Conservation (phyloP, 106 monocot genomes). For the Dendrobium officinale region DNA sequence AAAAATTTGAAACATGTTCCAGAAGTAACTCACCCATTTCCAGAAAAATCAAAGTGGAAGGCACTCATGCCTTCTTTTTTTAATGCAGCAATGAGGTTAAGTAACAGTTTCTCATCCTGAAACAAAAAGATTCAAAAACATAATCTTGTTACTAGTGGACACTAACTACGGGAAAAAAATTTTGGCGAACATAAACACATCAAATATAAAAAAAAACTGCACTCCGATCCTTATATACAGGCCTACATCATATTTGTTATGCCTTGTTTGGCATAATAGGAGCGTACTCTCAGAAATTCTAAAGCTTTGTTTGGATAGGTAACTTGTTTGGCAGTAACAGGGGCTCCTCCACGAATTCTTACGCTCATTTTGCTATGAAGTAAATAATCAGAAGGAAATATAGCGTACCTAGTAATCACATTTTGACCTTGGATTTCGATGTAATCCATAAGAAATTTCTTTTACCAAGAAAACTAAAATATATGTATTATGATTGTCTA, state of each 20-base stretch:
- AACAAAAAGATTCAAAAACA: constrained; percentile 5
- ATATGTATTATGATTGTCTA: not conserved
- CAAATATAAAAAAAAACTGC: not conserved
- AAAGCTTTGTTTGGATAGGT: not conserved
- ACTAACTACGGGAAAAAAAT: not conserved
- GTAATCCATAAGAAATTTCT: not conserved
- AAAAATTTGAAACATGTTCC: not conserved
- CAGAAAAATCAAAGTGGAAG: constrained; percentile 76
- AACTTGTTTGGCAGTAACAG: not conserved
- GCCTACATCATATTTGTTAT: not conserved
- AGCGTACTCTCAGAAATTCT: not conserved
- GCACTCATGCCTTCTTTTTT: constrained; percentile 42
- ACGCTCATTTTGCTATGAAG: not conserved
- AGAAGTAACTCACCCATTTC: constrained; percentile 59
- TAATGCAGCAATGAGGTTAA: constrained; percentile 43
- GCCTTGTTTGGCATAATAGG: not conserved
- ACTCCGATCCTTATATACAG: not conserved
- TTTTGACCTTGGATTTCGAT: not conserved
- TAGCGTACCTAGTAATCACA: not conserved
- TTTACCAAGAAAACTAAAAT: not conserved
- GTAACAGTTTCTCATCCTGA: constrained; percentile 51
- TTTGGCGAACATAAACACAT: not conserved
- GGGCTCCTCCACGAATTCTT: not conserved
- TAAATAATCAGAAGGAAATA: not conserved
- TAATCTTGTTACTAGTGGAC: not conserved